Percentiles rank a stretch among this genome's conserved stretches.
Conservation (phyloP, 169 alveolate species). For the Babesia caballi region DNA sequence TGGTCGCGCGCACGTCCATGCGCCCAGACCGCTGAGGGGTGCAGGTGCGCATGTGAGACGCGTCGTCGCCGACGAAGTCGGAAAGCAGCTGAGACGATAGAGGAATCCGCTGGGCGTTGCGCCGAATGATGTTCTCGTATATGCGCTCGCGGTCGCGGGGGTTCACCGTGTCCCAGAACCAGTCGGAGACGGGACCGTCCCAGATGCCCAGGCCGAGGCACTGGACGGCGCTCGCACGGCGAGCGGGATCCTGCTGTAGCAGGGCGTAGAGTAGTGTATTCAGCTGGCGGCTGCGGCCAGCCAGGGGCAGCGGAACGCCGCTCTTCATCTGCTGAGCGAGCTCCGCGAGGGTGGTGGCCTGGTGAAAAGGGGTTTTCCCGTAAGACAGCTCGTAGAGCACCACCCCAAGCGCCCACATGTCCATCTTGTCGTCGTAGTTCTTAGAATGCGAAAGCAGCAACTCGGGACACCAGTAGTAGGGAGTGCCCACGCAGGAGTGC, state of each 20-base stretch:
- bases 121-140: conserved; percentile 8
- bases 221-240: conserved; percentile 75
- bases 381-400: conserved; percentile 89
- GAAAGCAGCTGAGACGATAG: not conserved
- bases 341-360: conserved; percentile 76
- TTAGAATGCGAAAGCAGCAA: conserved; percentile 82
- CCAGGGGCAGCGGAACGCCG: conserved; percentile 77
- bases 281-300: conserved; percentile 59
- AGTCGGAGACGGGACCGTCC: conserved; percentile 61
- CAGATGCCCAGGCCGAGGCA: conserved; percentile 69
- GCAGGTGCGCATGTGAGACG: conserved; percentile 6
- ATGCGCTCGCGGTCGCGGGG: conserved; percentile 24
- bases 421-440: conserved; percentile 92
- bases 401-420: conserved; percentile 92
- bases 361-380: conserved; percentile 92
- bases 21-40: not conserved
- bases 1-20: not conserved
- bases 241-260: conserved; percentile 69
- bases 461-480: conserved; percentile 97
- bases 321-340: conserved; percentile 67
- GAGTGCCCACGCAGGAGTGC: conserved; percentile 93
- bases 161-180: conserved; percentile 53
- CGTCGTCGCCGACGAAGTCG: not conserved
- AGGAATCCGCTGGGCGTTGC: not conserved
- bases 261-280: conserved; percentile 64